Percentiles rank a stretch among this genome's conserved stretches.
Evolutionary conservation across 495 filamentous ascomycete species (phyloP).

Genomic region (Pyrenula massariospora): DNA sequence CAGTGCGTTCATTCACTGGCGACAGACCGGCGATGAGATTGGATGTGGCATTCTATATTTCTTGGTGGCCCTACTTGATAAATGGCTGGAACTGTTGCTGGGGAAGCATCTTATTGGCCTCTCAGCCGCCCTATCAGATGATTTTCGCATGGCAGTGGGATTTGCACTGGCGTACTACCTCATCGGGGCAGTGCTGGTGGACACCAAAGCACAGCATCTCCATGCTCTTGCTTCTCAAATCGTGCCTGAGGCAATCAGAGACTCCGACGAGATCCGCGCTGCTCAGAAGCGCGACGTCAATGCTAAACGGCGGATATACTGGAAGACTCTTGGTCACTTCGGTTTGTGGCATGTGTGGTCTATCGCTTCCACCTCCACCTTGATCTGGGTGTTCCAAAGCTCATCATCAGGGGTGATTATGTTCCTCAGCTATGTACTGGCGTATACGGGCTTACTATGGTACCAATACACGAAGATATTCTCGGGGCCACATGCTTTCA

Average conservation of each 20-base stretch:
- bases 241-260: conserved; percentile 16
- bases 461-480: conserved; percentile 54
- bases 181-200: conserved; percentile 45
- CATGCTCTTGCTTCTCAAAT: conserved; percentile 34
- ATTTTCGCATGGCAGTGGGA: conserved; percentile 39
- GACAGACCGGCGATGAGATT: conserved; percentile 42
- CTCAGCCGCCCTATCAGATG: conserved; percentile 20
- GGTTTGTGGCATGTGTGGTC: conserved; percentile 47
- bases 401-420: conserved; percentile 28
- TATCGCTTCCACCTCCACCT: conserved; percentile 32
- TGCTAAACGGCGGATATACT: conserved; percentile 40
- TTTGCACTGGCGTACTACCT: conserved; percentile 49
- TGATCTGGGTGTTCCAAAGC: conserved; percentile 43
- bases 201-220: conserved; percentile 44
- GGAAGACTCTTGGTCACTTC: conserved; percentile 38
- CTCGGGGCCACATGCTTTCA: conserved; percentile 39
- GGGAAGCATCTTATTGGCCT: conserved; percentile 34
- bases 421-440: conserved; percentile 38
- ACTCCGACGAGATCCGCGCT: conserved; percentile 26
- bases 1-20: conserved; percentile 52
- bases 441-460: conserved; percentile 47
- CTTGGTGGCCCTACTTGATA: conserved; percentile 45
- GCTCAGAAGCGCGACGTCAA: conserved; percentile 31
- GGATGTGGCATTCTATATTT: conserved; percentile 48
- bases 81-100: conserved; percentile 42